Evolutionary conservation across 768 basidiomycete genomes (phyloP).

Genomic region (Mycena kentingensis): DNA sequence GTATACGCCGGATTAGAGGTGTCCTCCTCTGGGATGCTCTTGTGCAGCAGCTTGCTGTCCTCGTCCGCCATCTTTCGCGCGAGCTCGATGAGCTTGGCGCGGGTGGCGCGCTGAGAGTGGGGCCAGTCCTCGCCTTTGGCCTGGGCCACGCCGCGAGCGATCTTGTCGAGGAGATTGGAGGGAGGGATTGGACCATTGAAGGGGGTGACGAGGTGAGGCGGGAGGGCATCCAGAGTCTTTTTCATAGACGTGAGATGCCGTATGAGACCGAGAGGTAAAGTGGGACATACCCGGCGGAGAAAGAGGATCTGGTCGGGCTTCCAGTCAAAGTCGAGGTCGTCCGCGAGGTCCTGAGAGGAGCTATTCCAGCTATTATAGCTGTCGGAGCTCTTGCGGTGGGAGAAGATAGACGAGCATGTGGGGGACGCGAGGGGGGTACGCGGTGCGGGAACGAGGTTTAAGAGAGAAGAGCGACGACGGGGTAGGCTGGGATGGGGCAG

Average conservation of each 20-base stretch:
- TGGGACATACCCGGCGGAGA: slow-evolving; percentile 57
- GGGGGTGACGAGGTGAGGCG: slow-evolving; percentile 81
- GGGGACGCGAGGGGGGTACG: slow-evolving; percentile 66
- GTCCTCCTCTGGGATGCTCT: slow-evolving; percentile 50
- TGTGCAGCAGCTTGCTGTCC: slow-evolving; percentile 41
- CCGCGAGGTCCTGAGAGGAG: slow-evolving; percentile 65
- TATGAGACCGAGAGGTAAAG: slow-evolving; percentile 16
- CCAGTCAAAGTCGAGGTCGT: slow-evolving; percentile 73
- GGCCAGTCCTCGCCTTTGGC: slow-evolving; percentile 84
- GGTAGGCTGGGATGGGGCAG: slow-evolving; percentile 61
- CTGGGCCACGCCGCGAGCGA: slow-evolving; percentile 73
- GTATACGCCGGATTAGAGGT: slow-evolving; percentile 29
- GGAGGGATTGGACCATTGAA: slow-evolving; percentile 85
- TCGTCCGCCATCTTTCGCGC: slow-evolving; percentile 68
- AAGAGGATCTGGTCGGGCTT: slow-evolving; percentile 70
- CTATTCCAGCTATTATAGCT: slow-evolving; percentile 90
- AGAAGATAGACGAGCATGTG: slow-evolving; percentile 52
- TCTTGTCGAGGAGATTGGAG: slow-evolving; percentile 83
- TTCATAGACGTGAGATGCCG: too few relatives aligned
- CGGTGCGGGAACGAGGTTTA: slow-evolving; percentile 51
- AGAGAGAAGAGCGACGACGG: slow-evolving; percentile 50
- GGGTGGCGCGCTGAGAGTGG: slow-evolving; percentile 79
- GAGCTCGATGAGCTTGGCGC: slow-evolving; percentile 79
- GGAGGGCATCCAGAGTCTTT: slow-evolving; percentile 82
- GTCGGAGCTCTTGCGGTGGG: slow-evolving; percentile 73